Evolutionary conservation across 495 filamentous ascomycete genomes (phyloP).

Genomic region (Penicillium coprophilum): DNA sequence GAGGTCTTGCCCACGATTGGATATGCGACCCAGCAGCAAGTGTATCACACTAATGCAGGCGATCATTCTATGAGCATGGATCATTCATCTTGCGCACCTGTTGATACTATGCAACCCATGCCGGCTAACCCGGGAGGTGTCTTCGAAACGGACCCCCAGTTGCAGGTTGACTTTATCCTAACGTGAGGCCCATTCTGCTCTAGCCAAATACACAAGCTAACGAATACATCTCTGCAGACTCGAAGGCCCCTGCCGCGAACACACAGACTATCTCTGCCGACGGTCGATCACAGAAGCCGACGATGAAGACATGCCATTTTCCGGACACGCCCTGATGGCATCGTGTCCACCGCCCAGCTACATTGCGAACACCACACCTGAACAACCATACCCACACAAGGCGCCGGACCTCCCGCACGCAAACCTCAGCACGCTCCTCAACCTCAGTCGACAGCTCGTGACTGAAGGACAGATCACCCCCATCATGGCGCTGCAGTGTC

Average conservation of each 20-base stretch:
- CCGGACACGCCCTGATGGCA: constrained; percentile 89
- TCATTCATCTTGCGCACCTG: constrained; percentile 25
- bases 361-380: constrained; percentile 43
- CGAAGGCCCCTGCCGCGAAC: constrained; percentile 92
- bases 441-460: constrained; percentile 79
- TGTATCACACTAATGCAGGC: constrained; percentile 25
- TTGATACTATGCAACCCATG: constrained; percentile 33
- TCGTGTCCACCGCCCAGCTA: constrained; percentile 70
- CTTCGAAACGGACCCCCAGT: constrained; percentile 74
- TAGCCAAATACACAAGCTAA: constrained; percentile 16
- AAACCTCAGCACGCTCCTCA: constrained; percentile 76
- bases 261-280: constrained; percentile 68
- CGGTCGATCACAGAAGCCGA: constrained; percentile 49
- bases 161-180: constrained; percentile 94
- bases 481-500: constrained; percentile 87
- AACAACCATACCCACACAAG: constrained; percentile 44
- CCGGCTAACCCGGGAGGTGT: constrained; percentile 47
- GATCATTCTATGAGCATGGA: constrained; percentile 38
- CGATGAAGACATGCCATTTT: constrained; percentile 52
- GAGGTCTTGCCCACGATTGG: constrained; percentile 36
- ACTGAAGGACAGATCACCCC: constrained; percentile 95
- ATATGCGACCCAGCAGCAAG: constrained; percentile 35
- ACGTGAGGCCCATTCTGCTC: constrained; percentile 62
- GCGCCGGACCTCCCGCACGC: constrained; percentile 59
- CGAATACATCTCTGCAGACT: constrained; percentile 56